These are phyloP conservation scores for Neurospora pannonica DNA, from an alignment of 495 filamentous ascomycete genomes.

Conservation along the genomic window DNA sequence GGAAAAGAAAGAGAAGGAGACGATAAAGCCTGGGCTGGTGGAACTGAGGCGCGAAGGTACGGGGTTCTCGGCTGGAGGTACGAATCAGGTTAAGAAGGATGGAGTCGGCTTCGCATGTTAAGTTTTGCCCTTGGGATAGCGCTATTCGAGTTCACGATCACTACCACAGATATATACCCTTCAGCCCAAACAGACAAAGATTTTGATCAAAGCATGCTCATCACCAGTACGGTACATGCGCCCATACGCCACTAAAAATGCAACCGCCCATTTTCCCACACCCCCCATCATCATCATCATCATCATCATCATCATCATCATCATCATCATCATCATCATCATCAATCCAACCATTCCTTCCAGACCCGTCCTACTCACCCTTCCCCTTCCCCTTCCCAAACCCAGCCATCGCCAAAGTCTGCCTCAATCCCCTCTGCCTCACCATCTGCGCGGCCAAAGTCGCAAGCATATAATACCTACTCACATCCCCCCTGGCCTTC, in stretches of 20 bases:
- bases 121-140: background rate
- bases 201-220: background rate
- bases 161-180: background rate
- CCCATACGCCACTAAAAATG: background rate
- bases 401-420: background rate
- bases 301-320: background rate
- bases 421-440: background rate
- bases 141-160: background rate
- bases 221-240: background rate
- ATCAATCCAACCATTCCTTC: background rate
- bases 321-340: background rate
- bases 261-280: background rate
- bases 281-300: background rate
- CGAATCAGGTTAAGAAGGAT: constrained; percentile 67
- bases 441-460: background rate
- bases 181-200: background rate
- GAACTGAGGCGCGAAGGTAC: constrained; percentile 84
- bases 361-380: background rate
- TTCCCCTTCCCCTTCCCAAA: background rate
- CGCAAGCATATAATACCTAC: background rate
- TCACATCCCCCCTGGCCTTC: background rate
- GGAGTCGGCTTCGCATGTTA: constrained; percentile 83
- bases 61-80: constrained; percentile 80
- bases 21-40: constrained; percentile 65
- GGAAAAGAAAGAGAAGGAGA: constrained; percentile 46